Evolutionary conservation across 495 filamentous ascomycete species (phyloP).

Genomic region (Immersiella caudata): DNA sequence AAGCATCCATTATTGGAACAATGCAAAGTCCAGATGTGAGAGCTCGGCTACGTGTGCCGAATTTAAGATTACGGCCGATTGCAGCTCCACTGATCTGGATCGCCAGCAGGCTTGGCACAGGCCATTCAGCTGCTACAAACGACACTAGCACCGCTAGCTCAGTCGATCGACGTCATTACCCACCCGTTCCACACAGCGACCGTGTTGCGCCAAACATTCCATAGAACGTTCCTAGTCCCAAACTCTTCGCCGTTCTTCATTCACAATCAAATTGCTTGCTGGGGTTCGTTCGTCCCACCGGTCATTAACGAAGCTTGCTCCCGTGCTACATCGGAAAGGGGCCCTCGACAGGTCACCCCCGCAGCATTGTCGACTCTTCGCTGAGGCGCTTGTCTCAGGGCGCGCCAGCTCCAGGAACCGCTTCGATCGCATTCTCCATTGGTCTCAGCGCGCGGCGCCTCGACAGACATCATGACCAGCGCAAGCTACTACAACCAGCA

Average conservation of each 20-base stretch:
- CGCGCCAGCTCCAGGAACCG: neutral
- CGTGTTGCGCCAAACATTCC: neutral
- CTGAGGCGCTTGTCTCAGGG: neutral
- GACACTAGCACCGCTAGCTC: neutral
- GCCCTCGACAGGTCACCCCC: neutral
- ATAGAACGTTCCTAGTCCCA: neutral
- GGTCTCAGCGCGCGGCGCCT: neutral
- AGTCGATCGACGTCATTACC: neutral
- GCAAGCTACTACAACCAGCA: slow-evolving; percentile 30
- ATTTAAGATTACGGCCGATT: neutral
- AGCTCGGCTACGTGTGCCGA: no score
- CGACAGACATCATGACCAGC: slow-evolving; percentile 24
- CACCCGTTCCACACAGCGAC: neutral
- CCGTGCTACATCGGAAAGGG: neutral
- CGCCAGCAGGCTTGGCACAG: neutral
- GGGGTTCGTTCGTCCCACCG: no score
- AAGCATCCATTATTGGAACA: no score
- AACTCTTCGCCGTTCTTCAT: no score
- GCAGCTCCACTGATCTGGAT: neutral
- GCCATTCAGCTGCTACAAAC: neutral
- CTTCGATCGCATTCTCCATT: neutral
- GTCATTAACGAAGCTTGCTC: no score
- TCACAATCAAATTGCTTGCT: no score
- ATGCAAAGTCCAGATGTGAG: no score
- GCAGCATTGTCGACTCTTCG: neutral